Conservation (phyloP, 1,284 basidiomycete genomes). For the Moesziomyces globuligerus region DNA sequence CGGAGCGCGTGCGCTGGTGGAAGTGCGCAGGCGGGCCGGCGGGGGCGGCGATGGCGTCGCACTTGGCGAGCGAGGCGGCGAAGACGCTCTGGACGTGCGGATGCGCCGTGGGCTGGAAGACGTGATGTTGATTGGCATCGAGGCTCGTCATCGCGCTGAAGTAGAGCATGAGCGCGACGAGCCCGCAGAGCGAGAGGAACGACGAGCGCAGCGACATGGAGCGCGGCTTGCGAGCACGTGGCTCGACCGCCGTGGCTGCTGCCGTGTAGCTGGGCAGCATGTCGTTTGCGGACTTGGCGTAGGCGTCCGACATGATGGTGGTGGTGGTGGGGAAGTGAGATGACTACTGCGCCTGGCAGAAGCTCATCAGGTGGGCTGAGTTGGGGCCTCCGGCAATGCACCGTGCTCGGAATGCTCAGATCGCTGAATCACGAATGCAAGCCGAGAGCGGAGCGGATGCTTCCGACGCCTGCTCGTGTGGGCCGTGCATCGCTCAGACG, state of each 20-base stretch:
- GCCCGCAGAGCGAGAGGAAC: constrained; percentile 24
- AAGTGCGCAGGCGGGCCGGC: constrained; percentile 72
- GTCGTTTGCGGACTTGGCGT: constrained; percentile 13
- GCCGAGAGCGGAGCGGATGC: constrained; percentile 16
- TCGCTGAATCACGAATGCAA: too few species aligned
- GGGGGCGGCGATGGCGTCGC: constrained; percentile 28
- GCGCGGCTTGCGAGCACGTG: constrained; percentile 13
- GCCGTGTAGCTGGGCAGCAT: constrained; percentile 27
- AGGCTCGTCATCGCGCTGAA: constrained; percentile 20
- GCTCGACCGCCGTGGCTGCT: background rate
- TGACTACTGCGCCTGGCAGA: background rate
- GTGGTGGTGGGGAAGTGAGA: constrained; percentile 1
- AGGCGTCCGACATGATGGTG: constrained; percentile 15
- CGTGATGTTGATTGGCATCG: constrained; percentile 17
- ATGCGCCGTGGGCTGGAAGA: constrained; percentile 41
- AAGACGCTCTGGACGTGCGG: constrained; percentile 30
- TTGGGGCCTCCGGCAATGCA: constrained; percentile 16
- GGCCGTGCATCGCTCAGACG: constrained; percentile 6
- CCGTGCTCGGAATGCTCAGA: background rate
- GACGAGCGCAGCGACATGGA: constrained; percentile 14
- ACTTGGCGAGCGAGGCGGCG: constrained; percentile 36
- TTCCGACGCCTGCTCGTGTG: constrained; percentile 28
- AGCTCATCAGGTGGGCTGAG: background rate
- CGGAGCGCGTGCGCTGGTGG: constrained; percentile 73
- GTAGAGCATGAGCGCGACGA: constrained; percentile 31